Evolutionary conservation across 2,329 filamentous ascomycete genomes (phyloP).

Genomic region (Aureobasidium lini): DNA sequence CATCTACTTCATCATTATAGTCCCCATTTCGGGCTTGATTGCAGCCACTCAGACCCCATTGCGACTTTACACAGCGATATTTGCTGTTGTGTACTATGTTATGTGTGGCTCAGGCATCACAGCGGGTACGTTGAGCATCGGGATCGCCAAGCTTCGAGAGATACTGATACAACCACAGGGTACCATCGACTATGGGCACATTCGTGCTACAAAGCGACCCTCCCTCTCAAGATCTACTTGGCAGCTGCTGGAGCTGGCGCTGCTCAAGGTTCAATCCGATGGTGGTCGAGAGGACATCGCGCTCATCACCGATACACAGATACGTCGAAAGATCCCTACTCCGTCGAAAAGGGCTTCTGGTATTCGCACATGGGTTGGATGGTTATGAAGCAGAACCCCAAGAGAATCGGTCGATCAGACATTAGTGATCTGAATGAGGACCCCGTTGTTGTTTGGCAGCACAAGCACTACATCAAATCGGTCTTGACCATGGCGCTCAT

Average conservation of each 20-base stretch:
- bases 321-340: constrained; percentile 87
- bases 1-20: constrained; percentile 67
- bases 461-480: constrained; percentile 76
- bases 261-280: constrained; percentile 77
- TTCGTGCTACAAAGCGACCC: constrained; percentile 68
- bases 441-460: constrained; percentile 77
- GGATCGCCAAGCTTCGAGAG: no score
- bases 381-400: constrained; percentile 88
- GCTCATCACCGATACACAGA: constrained; percentile 89
- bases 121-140: constrained; percentile 26
- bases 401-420: constrained; percentile 78
- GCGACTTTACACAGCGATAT: constrained; percentile 62
- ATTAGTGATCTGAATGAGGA: constrained; percentile 85
- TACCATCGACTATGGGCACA: constrained; percentile 85
- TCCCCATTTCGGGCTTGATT: constrained; percentile 67
- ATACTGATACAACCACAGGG: constrained; percentile 31
- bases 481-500: constrained; percentile 69
- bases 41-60: constrained; percentile 73
- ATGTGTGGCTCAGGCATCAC: constrained; percentile 49
- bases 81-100: constrained; percentile 73
- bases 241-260: constrained; percentile 74
- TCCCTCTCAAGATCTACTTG: constrained; percentile 73
- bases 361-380: constrained; percentile 87
- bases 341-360: constrained; percentile 76
- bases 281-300: constrained; percentile 82